Evolutionary conservation across 2,329 filamentous ascomycete genomes (phyloP), one percentile per base, ranked within the genome.

Genomic region (Diaporthe capsici): DNA sequence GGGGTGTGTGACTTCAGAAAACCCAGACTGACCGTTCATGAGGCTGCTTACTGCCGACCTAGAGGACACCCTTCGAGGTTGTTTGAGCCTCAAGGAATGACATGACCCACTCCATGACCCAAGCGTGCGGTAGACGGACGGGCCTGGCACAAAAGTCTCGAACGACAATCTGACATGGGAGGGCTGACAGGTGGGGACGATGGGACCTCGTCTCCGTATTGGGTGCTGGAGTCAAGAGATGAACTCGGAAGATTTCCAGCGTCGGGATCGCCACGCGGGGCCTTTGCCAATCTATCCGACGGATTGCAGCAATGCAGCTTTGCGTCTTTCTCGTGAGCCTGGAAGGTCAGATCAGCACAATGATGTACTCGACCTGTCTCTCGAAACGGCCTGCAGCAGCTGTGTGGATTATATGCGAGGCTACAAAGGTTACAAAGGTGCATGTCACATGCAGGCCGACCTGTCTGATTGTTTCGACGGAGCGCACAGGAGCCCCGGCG

Each of bases 91-190:
- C 34, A 55, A 22, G n/a, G 34, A 55, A 42, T 55, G 22, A 28
- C 34, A 39, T 9, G 65, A 42, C 65, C 65, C 65, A 70, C 65
- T 25, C 15, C n/a, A 37, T 25, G 63, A 68, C 63, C 63, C 47
- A 68, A 51, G 63, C 44, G 44, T 68, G 28, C 63, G 61, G 61
- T 67, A 53, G 22, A 51, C 42, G 42, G 63, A 51, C 42, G 42
- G 63, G 47, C 44, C 61, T 68, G 63, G 47, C 31, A 53, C 47
- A 53, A 20, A n/a, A 53, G 47, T 25, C 63, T 68, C 63, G 47
- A 53, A 68, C 63, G 44, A 68, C 42, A n/a, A 47, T 37, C 34
- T 68, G 47, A 68, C 65, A 68, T 68, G 47, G 65, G 47, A 53
- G 65, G 31, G 65, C 47, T 53, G 65, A 39, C 47, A 6, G 65